Conservation (phyloP, 2,329 filamentous ascomycete genomes). For the Colletotrichum gloeosporioides region DNA sequence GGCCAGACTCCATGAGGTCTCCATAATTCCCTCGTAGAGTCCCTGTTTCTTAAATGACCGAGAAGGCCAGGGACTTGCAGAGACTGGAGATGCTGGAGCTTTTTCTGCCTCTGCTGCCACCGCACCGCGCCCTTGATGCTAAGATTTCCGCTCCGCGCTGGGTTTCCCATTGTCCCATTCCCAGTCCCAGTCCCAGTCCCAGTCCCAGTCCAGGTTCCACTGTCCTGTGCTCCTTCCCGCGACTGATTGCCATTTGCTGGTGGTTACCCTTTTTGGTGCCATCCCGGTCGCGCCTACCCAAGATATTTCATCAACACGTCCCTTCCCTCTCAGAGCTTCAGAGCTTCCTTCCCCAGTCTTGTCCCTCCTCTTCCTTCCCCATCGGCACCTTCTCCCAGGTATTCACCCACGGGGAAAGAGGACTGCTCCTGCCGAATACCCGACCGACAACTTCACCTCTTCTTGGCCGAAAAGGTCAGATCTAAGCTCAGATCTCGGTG, state of each 20-base stretch:
- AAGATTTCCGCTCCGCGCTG: background rate
- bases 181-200: background rate
- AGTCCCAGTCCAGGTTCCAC: background rate
- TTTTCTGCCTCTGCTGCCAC: background rate
- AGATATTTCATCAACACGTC: conserved; percentile 16
- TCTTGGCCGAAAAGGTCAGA: background rate
- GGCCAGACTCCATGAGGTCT: background rate
- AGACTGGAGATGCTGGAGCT: background rate
- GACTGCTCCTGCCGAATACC: background rate
- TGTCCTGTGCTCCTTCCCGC: background rate
- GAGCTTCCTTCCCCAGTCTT: conserved; percentile 2
- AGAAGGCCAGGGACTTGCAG: background rate
- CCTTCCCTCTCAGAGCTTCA: background rate
- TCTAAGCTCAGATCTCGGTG: background rate
- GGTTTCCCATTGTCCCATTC: background rate
- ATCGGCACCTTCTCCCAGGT: background rate
- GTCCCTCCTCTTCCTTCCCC: conserved; percentile 4
- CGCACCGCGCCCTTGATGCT: background rate
- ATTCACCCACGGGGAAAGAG: background rate
- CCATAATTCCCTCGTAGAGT: conserved; percentile 5
- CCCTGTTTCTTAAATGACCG: conserved; percentile 19
- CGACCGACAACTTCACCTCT: background rate
- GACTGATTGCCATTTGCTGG: background rate
- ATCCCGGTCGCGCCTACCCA: background rate
- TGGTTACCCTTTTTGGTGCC: background rate